Evolutionary conservation across 2,329 filamentous ascomycete species (phyloP).

Genomic region (Sclerotinia trifoliorum): DNA sequence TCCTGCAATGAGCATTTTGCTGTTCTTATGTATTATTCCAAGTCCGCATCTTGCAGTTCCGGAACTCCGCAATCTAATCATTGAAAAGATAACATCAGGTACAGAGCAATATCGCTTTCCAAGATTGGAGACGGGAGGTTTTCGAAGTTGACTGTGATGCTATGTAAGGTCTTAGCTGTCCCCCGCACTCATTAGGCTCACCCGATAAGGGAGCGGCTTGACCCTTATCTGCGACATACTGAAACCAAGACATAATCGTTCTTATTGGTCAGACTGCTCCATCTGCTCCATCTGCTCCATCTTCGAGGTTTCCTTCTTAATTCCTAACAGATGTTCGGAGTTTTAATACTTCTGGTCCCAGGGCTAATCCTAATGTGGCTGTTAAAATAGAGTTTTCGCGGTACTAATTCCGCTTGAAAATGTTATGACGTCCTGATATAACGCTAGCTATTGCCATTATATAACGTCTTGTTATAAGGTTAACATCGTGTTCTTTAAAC

Average conservation of each 20-base stretch:
- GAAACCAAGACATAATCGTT: too few relatives aligned
- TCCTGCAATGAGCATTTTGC: too few relatives aligned
- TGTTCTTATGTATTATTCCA: background rate
- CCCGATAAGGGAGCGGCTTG: background rate
- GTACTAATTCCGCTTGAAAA: background rate
- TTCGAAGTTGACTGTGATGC: too few relatives aligned
- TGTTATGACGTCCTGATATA: too few relatives aligned
- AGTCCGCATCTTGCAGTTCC: background rate
- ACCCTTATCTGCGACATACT: background rate
- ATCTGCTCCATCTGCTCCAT: too few relatives aligned
- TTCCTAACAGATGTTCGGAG: too few relatives aligned
- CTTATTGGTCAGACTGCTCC: too few relatives aligned
- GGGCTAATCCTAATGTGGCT: background rate
- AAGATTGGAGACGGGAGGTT: background rate
- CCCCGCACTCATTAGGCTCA: too few relatives aligned
- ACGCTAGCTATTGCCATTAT: too few relatives aligned
- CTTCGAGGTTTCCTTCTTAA: too few relatives aligned
- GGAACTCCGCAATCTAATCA: background rate
- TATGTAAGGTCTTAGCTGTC: background rate
- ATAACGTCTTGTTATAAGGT: background rate
- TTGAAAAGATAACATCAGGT: background rate
- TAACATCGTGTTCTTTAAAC: background rate
- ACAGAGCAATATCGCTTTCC: background rate
- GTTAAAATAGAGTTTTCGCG: background rate
- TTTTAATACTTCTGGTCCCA: too few relatives aligned